Percentiles rank a stretch among this genome's conserved stretches.
phyloP scores from a whole-genome alignment of 2,329 filamentous ascomycete species.

The Dryadomyces sulphureus region DNA sequence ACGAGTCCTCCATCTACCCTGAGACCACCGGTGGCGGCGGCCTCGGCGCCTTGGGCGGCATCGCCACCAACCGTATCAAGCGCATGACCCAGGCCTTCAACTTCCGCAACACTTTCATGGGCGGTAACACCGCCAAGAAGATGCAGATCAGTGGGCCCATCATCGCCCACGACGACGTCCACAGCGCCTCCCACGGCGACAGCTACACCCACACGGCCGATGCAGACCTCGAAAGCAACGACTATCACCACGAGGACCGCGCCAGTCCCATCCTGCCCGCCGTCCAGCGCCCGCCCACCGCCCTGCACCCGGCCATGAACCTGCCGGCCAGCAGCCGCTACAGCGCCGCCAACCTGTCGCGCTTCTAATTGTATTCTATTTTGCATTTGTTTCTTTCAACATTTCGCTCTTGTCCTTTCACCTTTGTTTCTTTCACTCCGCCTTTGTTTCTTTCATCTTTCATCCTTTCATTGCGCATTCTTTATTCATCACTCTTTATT shows the following conservation, averaged over 20 bases:
- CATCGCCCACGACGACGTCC: slow-evolving; percentile 19
- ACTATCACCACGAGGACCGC: slow-evolving; percentile 17
- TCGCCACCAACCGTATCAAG: slow-evolving; percentile 9
- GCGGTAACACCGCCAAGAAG: slow-evolving; percentile 17
- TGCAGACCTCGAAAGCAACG: slow-evolving; percentile 4
- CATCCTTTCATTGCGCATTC: no score
- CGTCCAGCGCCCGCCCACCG: slow-evolving; percentile 40
- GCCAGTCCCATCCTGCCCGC: slow-evolving; percentile 41
- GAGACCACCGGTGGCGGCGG: not conserved
- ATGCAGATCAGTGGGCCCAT: slow-evolving; percentile 32
- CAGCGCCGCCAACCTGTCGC: slow-evolving; percentile 29
- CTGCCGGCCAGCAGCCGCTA: slow-evolving; percentile 12
- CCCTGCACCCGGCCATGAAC: slow-evolving; percentile 38
- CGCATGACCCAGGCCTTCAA: slow-evolving; percentile 14
- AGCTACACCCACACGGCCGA: slow-evolving; percentile 6
- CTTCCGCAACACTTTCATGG: slow-evolving; percentile 1
- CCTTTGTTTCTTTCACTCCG: not conserved
- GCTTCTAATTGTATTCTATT: slow-evolving; percentile 21
- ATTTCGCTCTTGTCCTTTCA: not conserved
- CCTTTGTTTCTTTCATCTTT: not conserved
- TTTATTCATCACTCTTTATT: no score
- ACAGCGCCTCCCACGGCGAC: slow-evolving; percentile 20
- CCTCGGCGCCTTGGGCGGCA: not conserved
- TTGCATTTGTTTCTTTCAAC: not conserved
- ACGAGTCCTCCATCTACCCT: not conserved